phyloP scores from a whole-genome alignment of 257 asterid species.

The Primulina eburnea region DNA sequence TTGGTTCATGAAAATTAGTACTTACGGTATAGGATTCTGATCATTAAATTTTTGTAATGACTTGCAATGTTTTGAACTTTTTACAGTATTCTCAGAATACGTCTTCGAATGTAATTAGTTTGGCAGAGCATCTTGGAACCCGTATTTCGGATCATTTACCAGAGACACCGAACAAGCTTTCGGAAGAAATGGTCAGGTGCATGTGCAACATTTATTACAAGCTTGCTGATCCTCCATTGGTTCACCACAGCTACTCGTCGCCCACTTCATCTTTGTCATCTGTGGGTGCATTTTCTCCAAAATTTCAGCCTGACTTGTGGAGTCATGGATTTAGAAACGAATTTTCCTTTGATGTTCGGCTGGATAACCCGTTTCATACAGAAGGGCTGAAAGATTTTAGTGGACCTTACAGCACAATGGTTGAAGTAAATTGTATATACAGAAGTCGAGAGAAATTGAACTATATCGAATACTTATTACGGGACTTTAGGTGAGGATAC shows the following conservation, averaged over 20 bases:
- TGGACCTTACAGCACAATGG: conserved; percentile 99
- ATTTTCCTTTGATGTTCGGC: conserved; percentile 75
- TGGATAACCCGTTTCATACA: conserved; percentile 87
- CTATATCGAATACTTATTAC: conserved; percentile 65
- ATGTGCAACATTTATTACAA: conserved; percentile 82
- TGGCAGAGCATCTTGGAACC: conserved; percentile 96
- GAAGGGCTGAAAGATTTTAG: conserved; percentile 96
- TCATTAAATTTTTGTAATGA: neutral
- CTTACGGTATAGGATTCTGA: neutral
- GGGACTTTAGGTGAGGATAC: conserved; percentile 62
- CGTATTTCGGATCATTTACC: conserved; percentile 77
- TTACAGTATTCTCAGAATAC: conserved; percentile 69
- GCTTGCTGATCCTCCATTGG: conserved; percentile 75
- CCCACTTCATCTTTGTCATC: conserved; percentile 85
- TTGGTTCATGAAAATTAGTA: neutral
- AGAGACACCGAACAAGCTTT: conserved; percentile 78
- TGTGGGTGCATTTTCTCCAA: conserved; percentile 71
- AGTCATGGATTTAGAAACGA: conserved; percentile 78
- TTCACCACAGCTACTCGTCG: conserved; percentile 68
- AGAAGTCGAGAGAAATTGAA: conserved; percentile 77
- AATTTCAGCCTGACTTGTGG: conserved; percentile 76
- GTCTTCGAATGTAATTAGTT: conserved; percentile 63
- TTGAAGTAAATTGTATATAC: conserved; percentile 79
- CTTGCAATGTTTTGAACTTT: conserved; percentile 20
- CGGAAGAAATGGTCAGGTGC: conserved; percentile 97